A percentile compares a stretch with the other conserved stretches of the same genome.
Conservation (phyloP, 805 yeast species). For the Kodamaea nitidulidarum region DNA sequence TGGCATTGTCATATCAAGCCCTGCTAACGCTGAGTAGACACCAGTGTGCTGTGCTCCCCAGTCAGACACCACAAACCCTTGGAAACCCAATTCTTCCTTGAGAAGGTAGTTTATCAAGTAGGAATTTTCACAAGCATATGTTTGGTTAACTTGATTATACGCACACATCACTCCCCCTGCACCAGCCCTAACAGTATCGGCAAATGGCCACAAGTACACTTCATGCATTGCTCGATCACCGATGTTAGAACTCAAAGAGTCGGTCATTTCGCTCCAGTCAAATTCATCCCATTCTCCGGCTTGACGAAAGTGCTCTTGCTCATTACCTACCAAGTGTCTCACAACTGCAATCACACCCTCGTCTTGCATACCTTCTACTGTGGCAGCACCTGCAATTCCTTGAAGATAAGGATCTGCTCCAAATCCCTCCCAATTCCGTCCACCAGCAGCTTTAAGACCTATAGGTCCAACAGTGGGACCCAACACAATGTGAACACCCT, state of each 20-base stretch:
- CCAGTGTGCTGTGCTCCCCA: slow-evolving; percentile 66
- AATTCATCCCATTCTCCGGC: slow-evolving; percentile 46
- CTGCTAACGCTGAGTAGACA: slow-evolving; percentile 52
- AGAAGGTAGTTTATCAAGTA: slow-evolving; percentile 50
- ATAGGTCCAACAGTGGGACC: slow-evolving; percentile 61
- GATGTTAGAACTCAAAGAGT: slow-evolving; percentile 49
- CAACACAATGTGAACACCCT: slow-evolving; percentile 52
- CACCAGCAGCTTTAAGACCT: slow-evolving; percentile 60
- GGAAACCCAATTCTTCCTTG: slow-evolving; percentile 61
- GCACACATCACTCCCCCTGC: slow-evolving; percentile 62
- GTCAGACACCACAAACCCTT: slow-evolving; percentile 63
- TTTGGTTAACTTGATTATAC: slow-evolving; percentile 52
- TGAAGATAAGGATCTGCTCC: slow-evolving; percentile 60
- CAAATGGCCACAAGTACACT: slow-evolving; percentile 62
- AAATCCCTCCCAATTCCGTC: slow-evolving; percentile 63
- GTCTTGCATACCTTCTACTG: slow-evolving; percentile 53
- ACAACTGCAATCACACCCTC: slow-evolving; percentile 56
- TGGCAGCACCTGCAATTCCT: slow-evolving; percentile 50
- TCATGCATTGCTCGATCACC: slow-evolving; percentile 63
- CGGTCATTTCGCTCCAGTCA: slow-evolving; percentile 41
- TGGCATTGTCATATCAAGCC: slow-evolving; percentile 67
- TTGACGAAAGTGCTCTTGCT: slow-evolving; percentile 59
- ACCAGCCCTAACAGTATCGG: slow-evolving; percentile 57
- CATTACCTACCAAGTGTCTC: slow-evolving; percentile 58
- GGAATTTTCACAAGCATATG: slow-evolving; percentile 58